Evolutionary conservation across 495 filamentous ascomycete genomes (phyloP).

Genomic region (Penicillium bialowiezense): DNA sequence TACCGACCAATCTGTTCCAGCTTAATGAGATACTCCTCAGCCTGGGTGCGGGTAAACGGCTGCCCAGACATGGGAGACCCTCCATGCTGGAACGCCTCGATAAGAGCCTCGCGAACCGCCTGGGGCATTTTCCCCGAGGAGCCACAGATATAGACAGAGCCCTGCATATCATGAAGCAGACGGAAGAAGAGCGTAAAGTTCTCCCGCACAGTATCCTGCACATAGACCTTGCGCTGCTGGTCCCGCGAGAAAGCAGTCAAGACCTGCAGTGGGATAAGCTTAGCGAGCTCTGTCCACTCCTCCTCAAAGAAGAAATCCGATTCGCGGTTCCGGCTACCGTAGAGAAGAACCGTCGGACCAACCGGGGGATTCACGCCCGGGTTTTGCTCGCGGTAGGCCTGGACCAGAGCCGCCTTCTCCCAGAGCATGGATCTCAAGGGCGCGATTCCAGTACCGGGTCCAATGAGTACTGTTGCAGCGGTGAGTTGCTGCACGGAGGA

Average conservation of each 20-base stretch:
- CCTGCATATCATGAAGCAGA: slow-evolving; percentile 50
- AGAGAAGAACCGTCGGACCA: slow-evolving; percentile 58
- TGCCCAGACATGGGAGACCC: slow-evolving; percentile 24
- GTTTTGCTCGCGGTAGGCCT: slow-evolving; percentile 35
- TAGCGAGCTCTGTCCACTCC: slow-evolving; percentile 61
- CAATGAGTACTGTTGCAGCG: slow-evolving; percentile 73
- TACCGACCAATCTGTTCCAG: slow-evolving; percentile 72
- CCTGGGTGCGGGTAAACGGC: slow-evolving; percentile 40
- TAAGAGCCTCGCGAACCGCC: slow-evolving; percentile 77
- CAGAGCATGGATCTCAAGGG: slow-evolving; percentile 79
- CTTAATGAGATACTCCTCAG: slow-evolving; percentile 53
- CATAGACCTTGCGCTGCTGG: slow-evolving; percentile 75
- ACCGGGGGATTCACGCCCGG: slow-evolving; percentile 26
- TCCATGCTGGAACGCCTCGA: slow-evolving; percentile 59
- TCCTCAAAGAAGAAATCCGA: slow-evolving; percentile 77
- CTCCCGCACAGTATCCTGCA: slow-evolving; percentile 77
- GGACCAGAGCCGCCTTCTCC: slow-evolving; percentile 52
- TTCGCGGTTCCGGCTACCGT: slow-evolving; percentile 68
- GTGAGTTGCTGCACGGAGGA: slow-evolving; percentile 43
- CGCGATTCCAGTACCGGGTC: slow-evolving; percentile 87
- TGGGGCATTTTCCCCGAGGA: slow-evolving; percentile 83
- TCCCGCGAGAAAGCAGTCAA: slow-evolving; percentile 83
- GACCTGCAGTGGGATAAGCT: slow-evolving; percentile 48
- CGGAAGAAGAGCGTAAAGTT: slow-evolving; percentile 56
- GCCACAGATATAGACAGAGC: slow-evolving; percentile 76